Evolutionary conservation across 768 basidiomycete species (phyloP).

Genomic region (Suillus alpinus): DNA sequence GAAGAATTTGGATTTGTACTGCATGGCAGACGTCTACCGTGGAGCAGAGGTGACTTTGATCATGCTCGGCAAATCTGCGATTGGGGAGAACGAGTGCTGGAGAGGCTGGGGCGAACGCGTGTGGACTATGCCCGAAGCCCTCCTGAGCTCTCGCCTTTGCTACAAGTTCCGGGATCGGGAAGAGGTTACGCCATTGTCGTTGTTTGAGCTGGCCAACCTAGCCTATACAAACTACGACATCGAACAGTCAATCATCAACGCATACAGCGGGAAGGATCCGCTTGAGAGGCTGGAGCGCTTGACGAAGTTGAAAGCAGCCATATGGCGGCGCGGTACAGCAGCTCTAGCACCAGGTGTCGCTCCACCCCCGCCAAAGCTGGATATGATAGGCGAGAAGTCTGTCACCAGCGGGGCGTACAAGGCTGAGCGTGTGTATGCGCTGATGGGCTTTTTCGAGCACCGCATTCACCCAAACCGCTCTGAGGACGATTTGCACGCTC

Average conservation of each 20-base stretch:
- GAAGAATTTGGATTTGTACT: constrained; percentile 15
- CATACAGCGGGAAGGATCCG: constrained; percentile 5
- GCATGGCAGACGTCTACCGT: constrained; percentile 19
- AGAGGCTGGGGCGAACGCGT: constrained; percentile 19
- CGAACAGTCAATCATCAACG: constrained; percentile 16
- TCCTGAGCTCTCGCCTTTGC: constrained; percentile 5
- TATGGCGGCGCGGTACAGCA: constrained; percentile 18
- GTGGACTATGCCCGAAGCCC: constrained; percentile 8
- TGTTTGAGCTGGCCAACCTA: constrained; percentile 12
- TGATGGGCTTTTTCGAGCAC: constrained; percentile 24
- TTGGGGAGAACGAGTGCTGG: constrained; percentile 9
- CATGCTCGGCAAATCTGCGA: constrained; percentile 6
- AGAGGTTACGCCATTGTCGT: neutral
- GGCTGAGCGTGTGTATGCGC: constrained; percentile 18
- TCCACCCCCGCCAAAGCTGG: neutral
- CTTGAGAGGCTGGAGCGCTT: constrained; percentile 16
- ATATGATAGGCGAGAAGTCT: neutral
- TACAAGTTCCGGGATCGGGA: constrained; percentile 9
- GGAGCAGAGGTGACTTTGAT: constrained; percentile 14
- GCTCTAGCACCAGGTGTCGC: constrained; percentile 1
- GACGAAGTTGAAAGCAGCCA: constrained; percentile 15
- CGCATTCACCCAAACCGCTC: constrained; percentile 14
- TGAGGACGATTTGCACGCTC: constrained; percentile 15
- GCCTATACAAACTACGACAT: constrained; percentile 11
- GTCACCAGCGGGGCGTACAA: constrained; percentile 8